Evolutionary conservation across 2,329 filamentous ascomycete genomes (phyloP), one percentile per base, ranked within the genome.

Genomic region (Sclerotinia minor): DNA sequence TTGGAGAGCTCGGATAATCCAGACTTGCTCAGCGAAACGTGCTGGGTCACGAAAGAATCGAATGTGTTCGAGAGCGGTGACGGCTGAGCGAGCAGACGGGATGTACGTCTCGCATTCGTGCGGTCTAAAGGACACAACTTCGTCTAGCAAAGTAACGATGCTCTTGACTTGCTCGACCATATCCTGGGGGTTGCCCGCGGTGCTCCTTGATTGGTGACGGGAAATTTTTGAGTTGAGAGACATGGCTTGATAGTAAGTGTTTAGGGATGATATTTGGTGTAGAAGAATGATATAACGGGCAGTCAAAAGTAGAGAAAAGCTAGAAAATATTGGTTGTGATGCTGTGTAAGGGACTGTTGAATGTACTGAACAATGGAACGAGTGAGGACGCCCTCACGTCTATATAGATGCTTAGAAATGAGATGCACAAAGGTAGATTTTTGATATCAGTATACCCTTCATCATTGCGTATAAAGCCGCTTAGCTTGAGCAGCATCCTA

Each of bases 1-100:
- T 71, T 86, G 84, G 41, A 85, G 78, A 7, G 79, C 78, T 44
- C 77, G 75, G 57, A 84, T 75, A 50, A 81, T 74, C 77, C 77
- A 79, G 17, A 78, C 71, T 71, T 81, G 79, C 70, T 81, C 78
- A 38, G 75, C 71, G 67, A 78, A 75, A 17, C 76, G 76, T 50
- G 73, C 68, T 15, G 75, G 60, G 63, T 79, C 75, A 38, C 76
- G 73, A 72, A 81, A 79, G 69, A 80, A 79, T 13, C 73, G 75
- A 26, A 79, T 76, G 9, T 73, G 71, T 45, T 81, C 78, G 24
- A 82, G 72, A 47, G 80, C 78, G 45, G 73, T 70, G 47, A 80
- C 78, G 35, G 79, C 77, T 19, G 78, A 77, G 58, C 79, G 75
- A 44, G 79, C 80, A 60, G 79, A 75, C 68, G 78, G 77, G n/a